Percentiles rank a stretch among this genome's conserved stretches.
phyloP scores from a whole-genome alignment of 768 basidiomycete genomes.

The Trametopsis cervina region DNA sequence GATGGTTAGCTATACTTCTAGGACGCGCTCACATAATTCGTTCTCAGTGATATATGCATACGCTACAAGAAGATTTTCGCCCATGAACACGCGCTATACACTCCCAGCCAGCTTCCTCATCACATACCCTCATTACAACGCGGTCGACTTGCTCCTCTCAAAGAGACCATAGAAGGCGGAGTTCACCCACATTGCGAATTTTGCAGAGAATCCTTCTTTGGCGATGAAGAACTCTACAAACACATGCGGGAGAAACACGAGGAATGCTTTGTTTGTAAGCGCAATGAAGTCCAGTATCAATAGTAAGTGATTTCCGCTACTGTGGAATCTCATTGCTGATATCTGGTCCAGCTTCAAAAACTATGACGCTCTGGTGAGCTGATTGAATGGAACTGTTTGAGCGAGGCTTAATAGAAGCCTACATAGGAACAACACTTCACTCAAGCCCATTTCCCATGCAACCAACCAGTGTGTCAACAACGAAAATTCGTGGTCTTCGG shows the following conservation, averaged over 20 bases:
- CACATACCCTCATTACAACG: conserved; percentile 70
- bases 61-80: conserved; percentile 89
- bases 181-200: conserved; percentile 80
- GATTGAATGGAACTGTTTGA: not conserved
- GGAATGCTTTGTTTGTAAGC: conserved; percentile 93
- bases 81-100: conserved; percentile 89
- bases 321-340: not conserved
- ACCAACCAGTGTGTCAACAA: conserved; percentile 62
- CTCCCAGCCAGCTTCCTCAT: conserved; percentile 49
- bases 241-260: conserved; percentile 95
- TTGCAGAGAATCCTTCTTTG: conserved; percentile 88
- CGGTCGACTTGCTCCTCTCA: conserved; percentile 28
- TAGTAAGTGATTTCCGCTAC: conserved; percentile 52
- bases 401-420: conserved; percentile 2
- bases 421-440: conserved; percentile 65
- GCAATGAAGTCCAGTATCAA: conserved; percentile 70
- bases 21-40: not conserved
- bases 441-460: conserved; percentile 72
- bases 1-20: too few species aligned
- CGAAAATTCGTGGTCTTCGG: conserved; percentile 95
- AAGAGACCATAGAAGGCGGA: conserved; percentile 62
- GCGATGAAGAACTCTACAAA: conserved; percentile 86
- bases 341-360: conserved; percentile 55
- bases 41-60: conserved; percentile 77
- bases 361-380: conserved; percentile 62